phyloP scores from a whole-genome alignment of 495 filamentous ascomycete species.

The Hypomontagnella submonticulosa region DNA sequence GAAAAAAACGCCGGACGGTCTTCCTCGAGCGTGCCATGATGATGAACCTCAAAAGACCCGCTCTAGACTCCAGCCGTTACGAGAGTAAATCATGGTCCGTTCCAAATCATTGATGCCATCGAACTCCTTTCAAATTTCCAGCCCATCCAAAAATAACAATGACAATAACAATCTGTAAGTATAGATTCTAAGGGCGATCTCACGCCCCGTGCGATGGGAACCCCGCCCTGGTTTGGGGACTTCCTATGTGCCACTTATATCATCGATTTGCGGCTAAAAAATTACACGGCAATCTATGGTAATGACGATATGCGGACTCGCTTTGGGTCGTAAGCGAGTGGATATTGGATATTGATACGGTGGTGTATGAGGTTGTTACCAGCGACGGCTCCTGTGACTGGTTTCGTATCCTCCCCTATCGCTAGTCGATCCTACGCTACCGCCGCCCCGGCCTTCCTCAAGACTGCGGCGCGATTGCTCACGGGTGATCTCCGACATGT shows the following conservation, averaged over 20 bases:
- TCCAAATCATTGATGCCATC: constrained; percentile 30
- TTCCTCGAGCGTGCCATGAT: constrained; percentile 48
- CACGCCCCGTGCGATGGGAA: constrained; percentile 13
- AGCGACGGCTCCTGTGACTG: constrained; percentile 45
- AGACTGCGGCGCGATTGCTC: constrained; percentile 74
- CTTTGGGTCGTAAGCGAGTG: background rate
- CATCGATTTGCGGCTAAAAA: constrained; percentile 12
- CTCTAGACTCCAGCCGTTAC: constrained; percentile 48
- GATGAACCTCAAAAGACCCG: constrained; percentile 40
- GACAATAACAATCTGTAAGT: constrained; percentile 41
- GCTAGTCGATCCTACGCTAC: constrained; percentile 49
- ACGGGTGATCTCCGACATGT: constrained; percentile 83
- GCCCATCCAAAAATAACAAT: constrained; percentile 30
- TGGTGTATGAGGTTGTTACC: constrained; percentile 36
- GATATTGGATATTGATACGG: background rate
- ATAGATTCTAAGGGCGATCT: constrained; percentile 29
- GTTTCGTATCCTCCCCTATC: constrained; percentile 50
- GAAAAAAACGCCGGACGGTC: constrained; percentile 45
- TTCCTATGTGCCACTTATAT: constrained; percentile 20
- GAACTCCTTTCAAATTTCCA: constrained; percentile 34
- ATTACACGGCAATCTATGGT: constrained; percentile 22
- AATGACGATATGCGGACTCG: constrained; percentile 18
- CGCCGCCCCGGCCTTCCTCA: constrained; percentile 71
- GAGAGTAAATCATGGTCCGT: constrained; percentile 31
- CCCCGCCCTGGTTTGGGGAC: background rate